These are phyloP conservation scores for Populus nigra DNA, from an alignment of 345 rosid genomes.

Conservation along the genomic window DNA sequence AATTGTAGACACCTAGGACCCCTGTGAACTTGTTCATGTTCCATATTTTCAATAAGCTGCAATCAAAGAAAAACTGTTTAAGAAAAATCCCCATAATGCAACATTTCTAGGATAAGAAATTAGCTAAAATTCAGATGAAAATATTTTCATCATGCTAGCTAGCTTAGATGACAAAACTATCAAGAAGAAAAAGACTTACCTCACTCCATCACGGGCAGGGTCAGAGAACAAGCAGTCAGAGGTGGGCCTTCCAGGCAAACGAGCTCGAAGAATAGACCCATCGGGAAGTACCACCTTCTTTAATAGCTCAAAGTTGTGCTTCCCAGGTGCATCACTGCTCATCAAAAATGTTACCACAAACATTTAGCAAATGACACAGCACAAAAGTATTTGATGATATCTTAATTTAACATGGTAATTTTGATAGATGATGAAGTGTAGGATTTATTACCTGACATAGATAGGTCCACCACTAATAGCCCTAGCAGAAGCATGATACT, in stretches of 20 bases:
- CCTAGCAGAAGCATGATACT: constrained; percentile 91
- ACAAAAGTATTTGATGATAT: neutral
- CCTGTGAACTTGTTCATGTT: constrained; percentile 97
- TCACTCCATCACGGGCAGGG: constrained; percentile 80
- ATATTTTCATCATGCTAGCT: neutral
- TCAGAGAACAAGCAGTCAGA: constrained; percentile 78
- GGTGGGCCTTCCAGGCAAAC: constrained; percentile 90
- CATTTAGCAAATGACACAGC: neutral
- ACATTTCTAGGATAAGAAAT: neutral
- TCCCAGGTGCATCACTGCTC: constrained; percentile 88
- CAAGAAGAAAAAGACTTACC: constrained; percentile 37
- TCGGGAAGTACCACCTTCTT: constrained; percentile 84
- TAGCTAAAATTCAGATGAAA: neutral
- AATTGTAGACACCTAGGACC: constrained; percentile 79
- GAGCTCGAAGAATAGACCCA: constrained; percentile 80
- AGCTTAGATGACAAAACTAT: neutral
- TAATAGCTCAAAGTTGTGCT: constrained; percentile 75
- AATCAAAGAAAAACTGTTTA: neutral
- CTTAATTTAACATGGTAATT: neutral
- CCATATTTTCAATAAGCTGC: constrained; percentile 96
- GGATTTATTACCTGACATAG: constrained; percentile 63
- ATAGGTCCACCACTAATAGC: constrained; percentile 92
- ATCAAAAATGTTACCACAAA: neutral
- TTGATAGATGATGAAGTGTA: neutral
- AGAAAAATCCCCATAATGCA: neutral